Percentiles rank a stretch among this genome's conserved stretches.
Conservation (phyloP, 805 yeast genomes). For the Saccharomyces kudriavzevii region DNA sequence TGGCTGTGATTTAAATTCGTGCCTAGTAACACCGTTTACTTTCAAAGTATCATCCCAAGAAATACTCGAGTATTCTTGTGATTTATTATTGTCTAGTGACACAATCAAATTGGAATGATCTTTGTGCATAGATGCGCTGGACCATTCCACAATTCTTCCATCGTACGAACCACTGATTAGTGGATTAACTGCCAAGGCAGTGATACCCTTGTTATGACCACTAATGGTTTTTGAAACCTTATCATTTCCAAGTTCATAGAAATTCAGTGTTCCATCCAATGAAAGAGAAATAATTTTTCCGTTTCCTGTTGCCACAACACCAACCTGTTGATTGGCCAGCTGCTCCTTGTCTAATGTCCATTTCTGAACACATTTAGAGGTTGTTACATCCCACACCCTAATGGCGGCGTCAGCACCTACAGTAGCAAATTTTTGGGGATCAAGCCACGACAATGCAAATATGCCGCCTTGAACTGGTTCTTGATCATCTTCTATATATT, state of each 20-base stretch:
- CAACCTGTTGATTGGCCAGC: constrained; percentile 67
- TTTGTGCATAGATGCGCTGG: constrained; percentile 32
- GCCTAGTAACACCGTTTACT: constrained; percentile 19
- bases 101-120: constrained; percentile 63
- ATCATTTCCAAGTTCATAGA: constrained; percentile 38
- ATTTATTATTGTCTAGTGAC: constrained; percentile 34
- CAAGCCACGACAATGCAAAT: constrained; percentile 66
- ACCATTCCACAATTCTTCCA: constrained; percentile 66
- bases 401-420: constrained; percentile 76
- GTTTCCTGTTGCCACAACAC: constrained; percentile 60
- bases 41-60: constrained; percentile 87
- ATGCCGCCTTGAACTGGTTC: constrained; percentile 68
- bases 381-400: constrained; percentile 52
- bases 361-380: constrained; percentile 36
- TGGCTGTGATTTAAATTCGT: constrained; percentile 42
- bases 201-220: constrained; percentile 82
- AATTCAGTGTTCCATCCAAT: constrained; percentile 61
- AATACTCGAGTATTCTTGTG: constrained; percentile 38
- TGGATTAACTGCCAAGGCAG: constrained; percentile 40
- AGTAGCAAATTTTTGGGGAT: constrained; percentile 53
- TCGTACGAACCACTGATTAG: constrained; percentile 68
- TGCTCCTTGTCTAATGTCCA: constrained; percentile 40
- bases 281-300: constrained; percentile 57
- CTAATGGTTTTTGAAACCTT: constrained; percentile 33
- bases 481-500: constrained; percentile 35